Evolutionary conservation across 148 eudicot genomes (phyloP).

Genomic region (Chenopodium berlandieri): DNA sequence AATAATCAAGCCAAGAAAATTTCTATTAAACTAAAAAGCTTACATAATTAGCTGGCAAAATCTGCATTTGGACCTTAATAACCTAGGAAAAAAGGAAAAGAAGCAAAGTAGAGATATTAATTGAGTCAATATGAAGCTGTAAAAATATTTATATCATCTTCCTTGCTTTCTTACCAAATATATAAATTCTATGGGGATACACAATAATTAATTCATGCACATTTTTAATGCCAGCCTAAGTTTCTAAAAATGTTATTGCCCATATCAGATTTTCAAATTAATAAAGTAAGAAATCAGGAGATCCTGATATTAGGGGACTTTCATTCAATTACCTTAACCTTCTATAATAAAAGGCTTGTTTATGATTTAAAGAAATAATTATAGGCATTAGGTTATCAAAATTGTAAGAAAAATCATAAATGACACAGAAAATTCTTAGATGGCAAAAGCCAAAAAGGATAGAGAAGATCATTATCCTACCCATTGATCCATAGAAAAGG

Average conservation of each 20-base stretch:
- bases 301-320: slow-evolving; percentile 10
- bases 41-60: slow-evolving; percentile 11
- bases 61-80: slow-evolving; percentile 16
- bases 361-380: slow-evolving; percentile 5
- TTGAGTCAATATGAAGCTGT: slow-evolving; percentile 4
- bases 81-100: slow-evolving; percentile 5
- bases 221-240: slow-evolving; percentile 10
- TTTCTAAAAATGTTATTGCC: slow-evolving; percentile 13
- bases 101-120: background rate
- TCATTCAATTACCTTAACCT: slow-evolving; percentile 17
- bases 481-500: background rate
- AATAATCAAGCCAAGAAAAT: slow-evolving; percentile 13
- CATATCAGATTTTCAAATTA: background rate
- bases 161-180: slow-evolving; percentile 23
- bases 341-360: background rate
- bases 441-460: slow-evolving; percentile 22
- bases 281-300: slow-evolving; percentile 8
- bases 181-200: background rate
- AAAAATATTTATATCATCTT: slow-evolving; percentile 1
- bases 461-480: background rate
- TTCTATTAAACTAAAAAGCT: background rate
- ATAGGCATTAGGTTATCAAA: slow-evolving; percentile 9
- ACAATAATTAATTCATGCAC: background rate
- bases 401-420: slow-evolving; percentile 1
- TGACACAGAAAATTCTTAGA: slow-evolving; percentile 20